phyloP scores from a whole-genome alignment of 768 basidiomycete species.

The Russula ochroleuca region DNA sequence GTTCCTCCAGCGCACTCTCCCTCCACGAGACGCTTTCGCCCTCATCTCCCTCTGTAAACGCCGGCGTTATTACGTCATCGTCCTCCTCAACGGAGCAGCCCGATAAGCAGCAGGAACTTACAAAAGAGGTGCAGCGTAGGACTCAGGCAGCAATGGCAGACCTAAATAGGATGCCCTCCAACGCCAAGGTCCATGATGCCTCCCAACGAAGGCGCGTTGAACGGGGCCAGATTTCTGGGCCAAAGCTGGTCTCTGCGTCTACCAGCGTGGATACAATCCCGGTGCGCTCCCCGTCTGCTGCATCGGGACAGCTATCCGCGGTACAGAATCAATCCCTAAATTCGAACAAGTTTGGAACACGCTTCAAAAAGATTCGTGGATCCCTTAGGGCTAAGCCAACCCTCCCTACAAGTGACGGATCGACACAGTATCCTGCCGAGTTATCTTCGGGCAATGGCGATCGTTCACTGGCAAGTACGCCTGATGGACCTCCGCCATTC shows the following conservation, averaged over 20 bases:
- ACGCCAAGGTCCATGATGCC: conserved; percentile 32
- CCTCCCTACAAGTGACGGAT: conserved; percentile 48
- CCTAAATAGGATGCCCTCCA: conserved; percentile 42
- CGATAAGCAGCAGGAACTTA: conserved; percentile 24
- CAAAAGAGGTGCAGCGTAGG: conserved; percentile 23
- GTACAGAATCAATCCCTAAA: conserved; percentile 22
- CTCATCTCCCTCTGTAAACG: conserved; percentile 12
- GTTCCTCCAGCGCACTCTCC: conserved; percentile 42
- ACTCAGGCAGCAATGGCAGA: conserved; percentile 39
- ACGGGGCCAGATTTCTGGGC: conserved; percentile 39
- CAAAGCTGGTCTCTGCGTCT: conserved; percentile 40
- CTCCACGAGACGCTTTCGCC: conserved; percentile 42
- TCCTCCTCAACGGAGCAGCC: conserved; percentile 6
- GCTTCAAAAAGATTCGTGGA: conserved; percentile 68
- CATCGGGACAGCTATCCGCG: conserved; percentile 26
- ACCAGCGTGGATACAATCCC: conserved; percentile 38
- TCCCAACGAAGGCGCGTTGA: conserved; percentile 35
- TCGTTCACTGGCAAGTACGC: conserved; percentile 36
- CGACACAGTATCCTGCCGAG: conserved; percentile 44
- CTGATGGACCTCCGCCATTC: conserved; percentile 36
- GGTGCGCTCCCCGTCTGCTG: conserved; percentile 29
- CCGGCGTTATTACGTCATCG: neutral
- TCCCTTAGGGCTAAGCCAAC: conserved; percentile 57
- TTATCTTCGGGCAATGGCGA: conserved; percentile 38
- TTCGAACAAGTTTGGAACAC: conserved; percentile 60